Evolutionary conservation across 2,329 filamentous ascomycete species (phyloP).

Genomic region (Trichophyton benhamiae): DNA sequence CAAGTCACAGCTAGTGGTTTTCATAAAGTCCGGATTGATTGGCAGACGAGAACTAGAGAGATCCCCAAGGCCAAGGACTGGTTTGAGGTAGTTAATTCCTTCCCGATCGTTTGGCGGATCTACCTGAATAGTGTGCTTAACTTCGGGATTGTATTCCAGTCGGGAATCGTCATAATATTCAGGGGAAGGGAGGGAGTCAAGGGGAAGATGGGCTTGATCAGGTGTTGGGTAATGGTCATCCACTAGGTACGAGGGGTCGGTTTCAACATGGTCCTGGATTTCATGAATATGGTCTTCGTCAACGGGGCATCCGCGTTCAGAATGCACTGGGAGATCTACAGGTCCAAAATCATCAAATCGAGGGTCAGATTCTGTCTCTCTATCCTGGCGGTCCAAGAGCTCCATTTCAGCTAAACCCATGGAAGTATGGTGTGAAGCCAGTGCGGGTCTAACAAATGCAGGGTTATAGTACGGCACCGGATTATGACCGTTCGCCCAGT

Average conservation of each 20-base stretch:
- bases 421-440: neutral
- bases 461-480: neutral
- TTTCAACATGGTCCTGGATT: neutral
- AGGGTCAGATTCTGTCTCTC: neutral
- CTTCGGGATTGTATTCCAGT: neutral
- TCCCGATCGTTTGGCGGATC: neutral
- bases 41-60: conserved; percentile 4
- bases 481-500: neutral
- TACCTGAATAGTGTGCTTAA: neutral
- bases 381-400: neutral
- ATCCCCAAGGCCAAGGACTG: neutral
- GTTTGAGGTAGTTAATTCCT: neutral
- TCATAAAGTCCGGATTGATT: conserved; percentile 1
- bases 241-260: neutral
- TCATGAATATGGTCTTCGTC: neutral
- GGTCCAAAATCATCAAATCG: neutral
- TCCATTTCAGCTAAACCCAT: neutral
- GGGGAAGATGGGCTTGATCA: neutral
- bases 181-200: neutral
- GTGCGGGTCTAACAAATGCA: neutral
- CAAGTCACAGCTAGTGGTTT: neutral
- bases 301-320: neutral
- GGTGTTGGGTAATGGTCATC: neutral
- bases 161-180: neutral
- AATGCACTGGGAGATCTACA: neutral